Percentiles rank a stretch among this genome's conserved stretches.
These are phyloP conservation scores for Silene vulgaris DNA, from an alignment of 179 eudicot genomes.

Conservation along the genomic window DNA sequence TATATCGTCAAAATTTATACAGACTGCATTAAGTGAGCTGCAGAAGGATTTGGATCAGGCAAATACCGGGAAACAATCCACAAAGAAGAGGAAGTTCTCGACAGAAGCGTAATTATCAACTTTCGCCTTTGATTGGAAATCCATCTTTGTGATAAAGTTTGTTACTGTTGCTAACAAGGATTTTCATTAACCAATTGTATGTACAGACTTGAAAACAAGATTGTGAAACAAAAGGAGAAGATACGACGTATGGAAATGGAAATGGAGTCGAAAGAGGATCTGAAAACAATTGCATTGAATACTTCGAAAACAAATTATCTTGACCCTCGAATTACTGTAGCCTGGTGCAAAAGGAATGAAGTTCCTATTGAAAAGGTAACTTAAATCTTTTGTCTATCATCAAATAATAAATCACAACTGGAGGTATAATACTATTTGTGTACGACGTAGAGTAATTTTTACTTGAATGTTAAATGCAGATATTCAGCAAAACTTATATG, in stretches of 20 bases:
- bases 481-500: background rate
- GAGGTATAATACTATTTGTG: no score
- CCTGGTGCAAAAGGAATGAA: slow-evolving; percentile 95
- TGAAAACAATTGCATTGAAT: slow-evolving; percentile 85
- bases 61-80: slow-evolving; percentile 79
- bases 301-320: slow-evolving; percentile 89
- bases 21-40: slow-evolving; percentile 56
- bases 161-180: background rate
- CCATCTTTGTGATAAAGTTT: background rate
- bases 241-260: slow-evolving; percentile 73
- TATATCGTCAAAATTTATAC: slow-evolving; percentile 16
- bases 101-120: slow-evolving; percentile 66
- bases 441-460: no score
- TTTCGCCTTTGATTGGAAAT: background rate
- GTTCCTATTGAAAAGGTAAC: slow-evolving; percentile 97
- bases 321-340: slow-evolving; percentile 88
- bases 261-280: slow-evolving; percentile 72
- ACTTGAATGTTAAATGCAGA: background rate
- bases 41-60: slow-evolving; percentile 67
- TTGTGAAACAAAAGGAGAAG: slow-evolving; percentile 50
- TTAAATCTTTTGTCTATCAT: background rate
- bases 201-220: slow-evolving; percentile 68
- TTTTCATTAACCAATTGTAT: background rate
- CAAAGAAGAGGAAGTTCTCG: slow-evolving; percentile 54
- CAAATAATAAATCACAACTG: no score